Base-by-base conservation (phyloP, 2,329 filamentous ascomycete species). In the Aspergillus sp. region DNA sequence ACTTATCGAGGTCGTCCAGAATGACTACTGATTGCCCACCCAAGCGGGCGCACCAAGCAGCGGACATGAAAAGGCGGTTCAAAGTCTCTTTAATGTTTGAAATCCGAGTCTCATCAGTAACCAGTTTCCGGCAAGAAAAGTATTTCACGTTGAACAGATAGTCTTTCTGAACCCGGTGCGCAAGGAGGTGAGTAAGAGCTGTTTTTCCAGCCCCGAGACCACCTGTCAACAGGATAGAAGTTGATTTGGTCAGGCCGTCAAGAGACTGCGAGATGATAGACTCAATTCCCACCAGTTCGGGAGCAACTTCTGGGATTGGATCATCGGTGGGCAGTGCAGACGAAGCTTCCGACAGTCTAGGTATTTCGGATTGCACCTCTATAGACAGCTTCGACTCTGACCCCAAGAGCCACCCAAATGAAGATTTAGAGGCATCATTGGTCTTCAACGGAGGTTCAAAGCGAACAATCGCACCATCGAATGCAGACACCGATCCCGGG, bases 151-250 rank as follows among this genome's bases (percentile, higher is more conserved):
- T 85, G 63, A 88, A 95, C 0, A 96, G 74, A 45, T 81, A 79
- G 41, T 89, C 82, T 46, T 78, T 78, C 20, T 86, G 82, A 46
- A 98, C 73, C 37, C 78, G 79, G 61, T 88, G 82, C 1, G 86
- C 88, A 23, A 97, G 71, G 22, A 88, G 75, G 52, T 87, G 86
- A 3, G 87, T 81, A 23, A 96, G 79, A 0, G 84, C 83, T 2
- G 88, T 90, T 71, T 98, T 98, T 22, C 93, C 93, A 19, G 90
- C 85, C 0, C 93, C 93, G 55, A 95, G 81, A 0, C 87, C 88
- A 35, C 93, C 93, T 0, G 90, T 94, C 39, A 98, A 69, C 20
- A 98, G 75, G 1, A 96, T 87, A 0, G 93, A 97, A 0, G 91
- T 96, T 54, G 88, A 81, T 57, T 95, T 87, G 0, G 84, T 82